Conservation (phyloP, 2,329 filamentous ascomycete species). For the Arthrobotrys sinensis region DNA sequence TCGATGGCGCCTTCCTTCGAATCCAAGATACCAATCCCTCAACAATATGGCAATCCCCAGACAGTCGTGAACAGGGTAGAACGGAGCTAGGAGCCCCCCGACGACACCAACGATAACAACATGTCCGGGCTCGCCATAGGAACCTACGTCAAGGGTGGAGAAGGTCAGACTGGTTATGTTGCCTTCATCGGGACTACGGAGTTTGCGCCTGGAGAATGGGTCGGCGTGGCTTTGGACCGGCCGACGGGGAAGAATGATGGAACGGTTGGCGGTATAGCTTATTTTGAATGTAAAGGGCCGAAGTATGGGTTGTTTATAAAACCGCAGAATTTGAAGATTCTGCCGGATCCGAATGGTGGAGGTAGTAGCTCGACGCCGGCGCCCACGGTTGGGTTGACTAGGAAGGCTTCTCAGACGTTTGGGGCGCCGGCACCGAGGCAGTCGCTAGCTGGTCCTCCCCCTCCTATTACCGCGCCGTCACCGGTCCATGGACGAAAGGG, state of each 20-base stretch:
- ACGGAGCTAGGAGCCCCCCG: slow-evolving; percentile 56
- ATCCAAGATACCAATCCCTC: slow-evolving; percentile 44
- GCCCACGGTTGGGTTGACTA: slow-evolving; percentile 65
- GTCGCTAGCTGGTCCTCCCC: slow-evolving; percentile 28
- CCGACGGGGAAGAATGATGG: slow-evolving; percentile 93
- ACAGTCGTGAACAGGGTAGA: slow-evolving; percentile 24
- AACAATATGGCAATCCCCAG: slow-evolving; percentile 35
- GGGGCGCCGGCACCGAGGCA: slow-evolving; percentile 64
- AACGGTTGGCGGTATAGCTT: slow-evolving; percentile 86
- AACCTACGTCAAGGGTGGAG: slow-evolving; percentile 82
- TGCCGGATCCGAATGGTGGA: slow-evolving; percentile 42
- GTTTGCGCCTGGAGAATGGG: slow-evolving; percentile 87
- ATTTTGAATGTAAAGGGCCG: slow-evolving; percentile 85
- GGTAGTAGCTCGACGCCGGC: slow-evolving; percentile 63
- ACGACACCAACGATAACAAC: slow-evolving; percentile 18
- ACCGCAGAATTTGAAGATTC: slow-evolving; percentile 74
- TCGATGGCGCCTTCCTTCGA: slow-evolving; percentile 46
- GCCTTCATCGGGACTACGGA: slow-evolving; percentile 85
- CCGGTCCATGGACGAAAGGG: slow-evolving; percentile 47
- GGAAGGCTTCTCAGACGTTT: slow-evolving; percentile 64
- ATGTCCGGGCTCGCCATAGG: slow-evolving; percentile 70
- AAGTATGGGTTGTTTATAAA: slow-evolving; percentile 87
- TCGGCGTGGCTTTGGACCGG: slow-evolving; percentile 89
- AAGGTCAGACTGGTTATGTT: slow-evolving; percentile 82
- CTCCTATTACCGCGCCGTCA: slow-evolving; percentile 51